Percentiles rank a stretch among this genome's conserved stretches.
Evolutionary conservation across 805 yeast genomes (phyloP).

Genomic region (Saccharomycopsis schoenii): DNA sequence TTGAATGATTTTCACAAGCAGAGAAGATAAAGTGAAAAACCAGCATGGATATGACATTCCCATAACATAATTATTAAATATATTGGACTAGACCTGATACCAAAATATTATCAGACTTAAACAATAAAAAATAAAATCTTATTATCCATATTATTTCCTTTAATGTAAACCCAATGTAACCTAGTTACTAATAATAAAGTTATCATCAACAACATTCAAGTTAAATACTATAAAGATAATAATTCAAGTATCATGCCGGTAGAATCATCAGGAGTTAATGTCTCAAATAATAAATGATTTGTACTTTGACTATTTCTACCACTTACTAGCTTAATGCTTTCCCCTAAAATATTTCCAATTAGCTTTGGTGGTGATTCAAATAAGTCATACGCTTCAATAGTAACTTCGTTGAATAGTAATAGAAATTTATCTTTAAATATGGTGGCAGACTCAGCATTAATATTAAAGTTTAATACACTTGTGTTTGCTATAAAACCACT

Average conservation of each 20-base stretch:
- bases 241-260: constrained; percentile 7
- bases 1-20: too few relatives aligned
- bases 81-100: too few relatives aligned
- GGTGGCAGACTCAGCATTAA: constrained; percentile 6
- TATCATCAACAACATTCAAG: background rate
- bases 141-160: too few relatives aligned
- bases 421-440: constrained; percentile 2
- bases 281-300: background rate
- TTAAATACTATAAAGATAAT: background rate
- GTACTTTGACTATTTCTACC: background rate
- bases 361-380: background rate
- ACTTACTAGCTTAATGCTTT: constrained; percentile 9
- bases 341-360: constrained; percentile 9
- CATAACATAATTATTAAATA: too few relatives aligned
- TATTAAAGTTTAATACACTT: constrained; percentile 12
- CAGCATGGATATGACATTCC: too few relatives aligned
- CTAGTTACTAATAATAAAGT: background rate
- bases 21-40: too few relatives aligned
- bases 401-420: constrained; percentile 3
- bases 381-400: constrained; percentile 13
- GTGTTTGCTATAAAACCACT: constrained; percentile 15
- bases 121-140: background rate
- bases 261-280: constrained; percentile 1
- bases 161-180: too few relatives aligned
- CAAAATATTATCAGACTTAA: background rate